Percentiles rank a stretch among this genome's conserved stretches.
Conservation (phyloP, 345 rosid genomes). For the Euphorbia peplus region DNA sequence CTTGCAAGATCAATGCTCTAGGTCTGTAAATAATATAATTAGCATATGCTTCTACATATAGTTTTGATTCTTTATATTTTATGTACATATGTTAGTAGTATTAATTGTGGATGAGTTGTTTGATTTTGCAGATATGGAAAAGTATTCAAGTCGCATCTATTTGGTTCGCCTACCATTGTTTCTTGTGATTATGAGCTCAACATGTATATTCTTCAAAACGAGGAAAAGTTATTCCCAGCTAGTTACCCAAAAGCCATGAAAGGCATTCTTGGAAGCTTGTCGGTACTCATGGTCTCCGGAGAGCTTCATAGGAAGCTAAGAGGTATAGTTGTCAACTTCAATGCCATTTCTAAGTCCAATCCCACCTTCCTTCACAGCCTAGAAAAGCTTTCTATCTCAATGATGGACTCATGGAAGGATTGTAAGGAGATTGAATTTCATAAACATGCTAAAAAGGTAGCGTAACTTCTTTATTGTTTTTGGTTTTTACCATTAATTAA, state of each 20-base stretch:
- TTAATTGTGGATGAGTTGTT: too few relatives aligned
- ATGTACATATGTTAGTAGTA: too few relatives aligned
- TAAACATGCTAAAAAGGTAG: conserved; percentile 51
- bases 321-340: conserved; percentile 50
- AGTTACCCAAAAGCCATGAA: conserved; percentile 74
- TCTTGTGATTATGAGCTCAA: conserved; percentile 81
- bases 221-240: conserved; percentile 61
- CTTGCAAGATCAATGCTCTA: conserved; percentile 59
- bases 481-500: too few relatives aligned
- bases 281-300: conserved; percentile 53
- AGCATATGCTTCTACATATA: too few relatives aligned
- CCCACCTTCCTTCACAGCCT: conserved; percentile 41
- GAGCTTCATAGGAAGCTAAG: conserved; percentile 71
- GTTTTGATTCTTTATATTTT: too few relatives aligned
- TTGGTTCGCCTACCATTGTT: conserved; percentile 76
- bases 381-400: conserved; percentile 48
- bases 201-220: conserved; percentile 75
- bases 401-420: conserved; percentile 64
- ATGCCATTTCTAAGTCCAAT: conserved; percentile 41
- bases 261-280: conserved; percentile 66
- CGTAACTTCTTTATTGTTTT: conserved; percentile 28
- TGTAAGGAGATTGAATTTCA: conserved; percentile 44
- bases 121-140: conserved; percentile 60
- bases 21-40: conserved; percentile 41
- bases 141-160: conserved; percentile 73